Conservation (phyloP, 2,329 filamentous ascomycete genomes). For the Onygenales sp. region DNA sequence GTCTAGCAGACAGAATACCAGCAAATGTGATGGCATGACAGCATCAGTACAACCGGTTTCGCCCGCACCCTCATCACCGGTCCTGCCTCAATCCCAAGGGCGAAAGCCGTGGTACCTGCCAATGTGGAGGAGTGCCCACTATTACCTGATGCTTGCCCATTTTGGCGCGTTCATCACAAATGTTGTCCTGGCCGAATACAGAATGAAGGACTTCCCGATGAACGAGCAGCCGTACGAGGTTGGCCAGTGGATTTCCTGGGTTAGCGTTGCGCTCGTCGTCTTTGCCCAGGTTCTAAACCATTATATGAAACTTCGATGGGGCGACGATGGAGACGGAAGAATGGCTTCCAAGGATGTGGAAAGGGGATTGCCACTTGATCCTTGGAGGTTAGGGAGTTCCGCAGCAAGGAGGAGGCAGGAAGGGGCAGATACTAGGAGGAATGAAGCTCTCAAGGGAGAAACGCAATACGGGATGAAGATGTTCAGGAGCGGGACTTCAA, state of each 20-base stretch:
- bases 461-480: not conserved
- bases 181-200: constrained; percentile 15
- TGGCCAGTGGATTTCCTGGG: constrained; percentile 17
- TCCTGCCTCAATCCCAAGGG: not conserved
- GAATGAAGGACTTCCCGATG: constrained; percentile 9
- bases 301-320: constrained; percentile 2
- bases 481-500: not conserved
- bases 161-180: constrained; percentile 11
- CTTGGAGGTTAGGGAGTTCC: not conserved
- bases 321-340: not conserved
- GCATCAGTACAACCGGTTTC: not conserved
- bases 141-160: not conserved
- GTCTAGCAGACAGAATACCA: not conserved
- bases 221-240: constrained; percentile 15
- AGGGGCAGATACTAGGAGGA: too few species aligned
- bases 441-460: not conserved
- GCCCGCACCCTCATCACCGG: not conserved
- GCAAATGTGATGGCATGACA: not conserved
- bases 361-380: not conserved
- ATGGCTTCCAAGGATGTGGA: not conserved
- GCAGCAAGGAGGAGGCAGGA: not conserved
- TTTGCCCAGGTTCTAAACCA: constrained; percentile 14
- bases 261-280: constrained; percentile 13
- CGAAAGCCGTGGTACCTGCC: not conserved
- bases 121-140: not conserved